A percentile compares a stretch with the other conserved stretches of the same genome.
Evolutionary conservation across 1,139 yeast genomes (phyloP).

Genomic region (Taiozyma sp.): DNA sequence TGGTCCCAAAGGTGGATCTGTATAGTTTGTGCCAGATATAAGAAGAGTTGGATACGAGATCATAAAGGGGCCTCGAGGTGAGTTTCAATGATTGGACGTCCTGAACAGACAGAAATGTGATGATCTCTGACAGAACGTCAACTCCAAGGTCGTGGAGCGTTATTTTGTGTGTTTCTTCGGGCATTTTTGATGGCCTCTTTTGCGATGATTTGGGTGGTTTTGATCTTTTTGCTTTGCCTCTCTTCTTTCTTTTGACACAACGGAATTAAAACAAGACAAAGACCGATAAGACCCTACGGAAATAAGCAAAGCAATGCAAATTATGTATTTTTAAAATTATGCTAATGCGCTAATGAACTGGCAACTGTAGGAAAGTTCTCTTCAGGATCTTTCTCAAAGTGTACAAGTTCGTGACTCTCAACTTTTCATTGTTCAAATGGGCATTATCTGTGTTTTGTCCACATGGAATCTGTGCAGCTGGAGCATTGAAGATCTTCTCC

Average conservation of each 20-base stretch:
- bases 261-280: not conserved
- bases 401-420: conserved; percentile 72
- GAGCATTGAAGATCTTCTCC: conserved; percentile 78
- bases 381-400: conserved; percentile 63
- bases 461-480: conserved; percentile 94
- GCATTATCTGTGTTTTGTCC: conserved; percentile 96
- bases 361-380: conserved; percentile 18
- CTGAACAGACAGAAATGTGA: conserved; percentile 35
- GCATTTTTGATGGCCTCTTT: not conserved
- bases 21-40: conserved; percentile 44
- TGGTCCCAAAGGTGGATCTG: conserved; percentile 45
- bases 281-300: not conserved
- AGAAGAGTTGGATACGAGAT: conserved; percentile 31
- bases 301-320: not conserved
- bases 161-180: not conserved
- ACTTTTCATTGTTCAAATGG: conserved; percentile 82
- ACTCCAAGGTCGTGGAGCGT: not conserved
- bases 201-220: not conserved
- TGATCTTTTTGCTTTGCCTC: not conserved
- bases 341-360: conserved; percentile 2
- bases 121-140: conserved; percentile 23
- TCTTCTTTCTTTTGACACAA: not conserved
- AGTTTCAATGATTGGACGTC: conserved; percentile 47
- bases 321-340: not conserved
- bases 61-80: conserved; percentile 32